phyloP scores from a whole-genome alignment of 2,329 filamentous ascomycete species.

The Colletotrichum eleusines region DNA sequence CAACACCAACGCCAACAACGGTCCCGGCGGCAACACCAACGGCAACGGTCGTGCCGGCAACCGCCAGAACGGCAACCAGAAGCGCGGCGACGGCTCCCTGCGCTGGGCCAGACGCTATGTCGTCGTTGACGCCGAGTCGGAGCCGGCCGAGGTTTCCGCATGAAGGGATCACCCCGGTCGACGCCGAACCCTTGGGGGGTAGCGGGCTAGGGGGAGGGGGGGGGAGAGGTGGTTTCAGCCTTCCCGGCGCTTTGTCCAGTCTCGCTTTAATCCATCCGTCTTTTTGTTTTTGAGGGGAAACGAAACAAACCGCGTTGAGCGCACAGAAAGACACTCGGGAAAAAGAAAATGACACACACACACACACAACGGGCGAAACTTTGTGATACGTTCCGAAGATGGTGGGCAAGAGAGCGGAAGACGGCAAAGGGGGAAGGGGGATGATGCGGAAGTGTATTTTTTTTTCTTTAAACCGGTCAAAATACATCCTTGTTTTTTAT shows the following conservation, averaged over 20 bases:
- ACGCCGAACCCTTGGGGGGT: too few relatives aligned
- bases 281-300: not conserved
- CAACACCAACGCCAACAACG: slow-evolving; percentile 40
- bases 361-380: not conserved
- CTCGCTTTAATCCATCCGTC: slow-evolving; percentile 30
- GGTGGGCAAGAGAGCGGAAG: not conserved
- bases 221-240: too few relatives aligned
- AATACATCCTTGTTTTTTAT: slow-evolving; percentile 23
- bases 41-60: not conserved
- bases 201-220: too few relatives aligned
- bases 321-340: slow-evolving; percentile 12
- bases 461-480: slow-evolving; percentile 12
- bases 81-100: not conserved
- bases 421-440: not conserved
- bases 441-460: slow-evolving; percentile 5
- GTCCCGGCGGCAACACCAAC: slow-evolving; percentile 6
- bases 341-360: too few relatives aligned
- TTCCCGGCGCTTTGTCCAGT: slow-evolving; percentile 6
- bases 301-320: not conserved
- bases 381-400: not conserved
- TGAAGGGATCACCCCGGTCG: not conserved
- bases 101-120: slow-evolving; percentile 38
- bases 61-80: slow-evolving; percentile 19
- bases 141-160: slow-evolving; percentile 26
- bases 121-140: slow-evolving; percentile 26